Evolutionary conservation across 768 basidiomycete species (phyloP).

Genomic region (Clitopilus passeckerianus): DNA sequence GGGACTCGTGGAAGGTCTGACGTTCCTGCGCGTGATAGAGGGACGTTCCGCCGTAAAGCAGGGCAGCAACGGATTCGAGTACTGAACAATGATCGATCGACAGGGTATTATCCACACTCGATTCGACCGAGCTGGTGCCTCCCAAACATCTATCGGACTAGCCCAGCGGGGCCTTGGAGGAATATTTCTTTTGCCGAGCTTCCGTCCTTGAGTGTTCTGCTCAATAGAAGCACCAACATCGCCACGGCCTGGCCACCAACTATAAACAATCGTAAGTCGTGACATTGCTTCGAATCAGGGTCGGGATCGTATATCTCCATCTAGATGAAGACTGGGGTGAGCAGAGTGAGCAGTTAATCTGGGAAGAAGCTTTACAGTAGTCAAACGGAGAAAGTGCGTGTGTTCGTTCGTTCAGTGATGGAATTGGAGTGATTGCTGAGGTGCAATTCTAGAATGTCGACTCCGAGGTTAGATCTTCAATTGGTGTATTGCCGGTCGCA

Average conservation of each 20-base stretch:
- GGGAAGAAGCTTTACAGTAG: background rate
- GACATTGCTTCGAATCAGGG: background rate
- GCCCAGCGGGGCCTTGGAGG: background rate
- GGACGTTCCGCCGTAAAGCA: background rate
- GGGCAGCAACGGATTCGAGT: background rate
- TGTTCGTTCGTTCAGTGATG: background rate
- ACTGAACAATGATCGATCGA: constrained; percentile 1
- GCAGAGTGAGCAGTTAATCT: background rate
- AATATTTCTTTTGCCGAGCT: background rate
- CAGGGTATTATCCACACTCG: background rate
- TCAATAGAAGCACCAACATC: background rate
- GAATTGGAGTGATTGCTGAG: background rate
- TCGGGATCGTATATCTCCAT: background rate
- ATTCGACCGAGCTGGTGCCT: background rate
- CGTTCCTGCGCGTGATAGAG: constrained; percentile 1
- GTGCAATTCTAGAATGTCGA: background rate
- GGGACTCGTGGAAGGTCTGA: background rate
- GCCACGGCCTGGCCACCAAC: background rate
- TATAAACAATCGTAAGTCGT: background rate
- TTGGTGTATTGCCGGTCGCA: background rate
- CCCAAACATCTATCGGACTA: background rate
- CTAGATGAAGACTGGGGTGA: background rate
- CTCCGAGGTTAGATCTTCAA: background rate
- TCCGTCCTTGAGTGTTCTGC: background rate
- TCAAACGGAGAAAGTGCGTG: background rate